Conservation (phyloP, 106 monocot genomes). For the Platanthera zijinensis region DNA sequence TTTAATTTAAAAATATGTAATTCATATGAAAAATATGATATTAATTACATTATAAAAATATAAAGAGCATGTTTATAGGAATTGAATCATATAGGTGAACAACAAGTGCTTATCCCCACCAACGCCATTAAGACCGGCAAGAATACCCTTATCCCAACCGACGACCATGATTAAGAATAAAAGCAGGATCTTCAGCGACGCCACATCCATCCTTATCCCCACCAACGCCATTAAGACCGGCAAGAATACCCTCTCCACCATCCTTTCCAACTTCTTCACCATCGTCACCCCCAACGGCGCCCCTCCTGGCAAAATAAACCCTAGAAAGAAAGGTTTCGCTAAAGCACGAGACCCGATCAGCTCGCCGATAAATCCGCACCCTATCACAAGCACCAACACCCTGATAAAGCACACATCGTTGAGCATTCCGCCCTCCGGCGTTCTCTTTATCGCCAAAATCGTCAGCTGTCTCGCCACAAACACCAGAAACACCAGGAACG, state of each 20-base stretch:
- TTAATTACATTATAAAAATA: too few relatives aligned
- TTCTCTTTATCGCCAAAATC: too few relatives aligned
- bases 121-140: constrained; percentile 33
- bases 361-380: too few relatives aligned
- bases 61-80: too few relatives aligned
- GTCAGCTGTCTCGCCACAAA: too few relatives aligned
- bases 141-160: constrained; percentile 45
- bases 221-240: constrained; percentile 33
- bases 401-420: too few relatives aligned
- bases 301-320: constrained; percentile 49
- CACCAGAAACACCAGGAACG: too few relatives aligned
- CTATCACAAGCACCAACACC: too few relatives aligned
- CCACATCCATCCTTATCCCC: constrained; percentile 29
- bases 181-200: constrained; percentile 13
- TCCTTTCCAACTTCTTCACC: constrained; percentile 37
- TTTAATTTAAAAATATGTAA: too few relatives aligned
- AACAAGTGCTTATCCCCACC: constrained; percentile 33
- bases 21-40: too few relatives aligned
- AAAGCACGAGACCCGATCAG: constrained; percentile 24
- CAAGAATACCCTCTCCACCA: constrained; percentile 42
- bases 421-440: too few relatives aligned
- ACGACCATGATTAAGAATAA: constrained; percentile 12
- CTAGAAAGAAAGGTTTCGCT: constrained; percentile 36
- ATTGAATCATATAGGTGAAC: too few relatives aligned
- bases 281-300: constrained; percentile 52